phyloP scores from a whole-genome alignment of 2,329 filamentous ascomycete genomes.

The Aureobasidium vineae region DNA sequence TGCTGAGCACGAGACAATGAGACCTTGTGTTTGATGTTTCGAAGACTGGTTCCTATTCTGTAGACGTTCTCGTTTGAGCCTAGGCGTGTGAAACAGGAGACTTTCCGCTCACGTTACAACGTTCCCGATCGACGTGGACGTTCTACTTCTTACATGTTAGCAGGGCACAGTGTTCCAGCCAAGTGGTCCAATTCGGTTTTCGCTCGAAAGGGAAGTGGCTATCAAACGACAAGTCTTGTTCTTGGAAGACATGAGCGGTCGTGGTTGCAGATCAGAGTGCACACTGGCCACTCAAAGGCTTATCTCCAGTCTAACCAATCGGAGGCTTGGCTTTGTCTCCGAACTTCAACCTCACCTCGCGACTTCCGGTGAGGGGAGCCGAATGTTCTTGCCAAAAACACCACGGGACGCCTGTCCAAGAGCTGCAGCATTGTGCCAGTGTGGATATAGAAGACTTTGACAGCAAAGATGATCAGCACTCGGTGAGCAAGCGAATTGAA shows the following conservation, averaged over 20 bases:
- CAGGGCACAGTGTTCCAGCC: not conserved
- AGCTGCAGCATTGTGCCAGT: constrained; percentile 1
- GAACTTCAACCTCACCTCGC: constrained; percentile 16
- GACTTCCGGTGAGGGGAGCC: constrained; percentile 20
- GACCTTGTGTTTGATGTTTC: not conserved
- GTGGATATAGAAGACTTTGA: not conserved
- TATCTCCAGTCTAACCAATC: not conserved
- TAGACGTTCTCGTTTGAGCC: constrained; percentile 3
- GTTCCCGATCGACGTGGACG: not conserved
- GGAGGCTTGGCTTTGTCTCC: not conserved
- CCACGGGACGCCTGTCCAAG: not conserved
- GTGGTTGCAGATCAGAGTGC: constrained; percentile 4
- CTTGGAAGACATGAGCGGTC: not conserved
- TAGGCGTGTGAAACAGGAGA: constrained; percentile 14
- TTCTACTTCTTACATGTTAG: not conserved
- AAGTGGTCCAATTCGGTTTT: not conserved
- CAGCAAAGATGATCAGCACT: constrained; percentile 12
- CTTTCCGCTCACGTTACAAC: constrained; percentile 8
- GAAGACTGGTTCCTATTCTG: not conserved
- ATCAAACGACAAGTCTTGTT: not conserved
- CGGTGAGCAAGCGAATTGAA: not conserved
- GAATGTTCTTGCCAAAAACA: not conserved
- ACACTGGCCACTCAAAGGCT: constrained; percentile 5
- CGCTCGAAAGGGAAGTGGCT: not conserved
- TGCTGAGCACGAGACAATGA: not conserved